Conservation (phyloP, 371 early-diverging fungal species). For the Coemansia sp. region DNA sequence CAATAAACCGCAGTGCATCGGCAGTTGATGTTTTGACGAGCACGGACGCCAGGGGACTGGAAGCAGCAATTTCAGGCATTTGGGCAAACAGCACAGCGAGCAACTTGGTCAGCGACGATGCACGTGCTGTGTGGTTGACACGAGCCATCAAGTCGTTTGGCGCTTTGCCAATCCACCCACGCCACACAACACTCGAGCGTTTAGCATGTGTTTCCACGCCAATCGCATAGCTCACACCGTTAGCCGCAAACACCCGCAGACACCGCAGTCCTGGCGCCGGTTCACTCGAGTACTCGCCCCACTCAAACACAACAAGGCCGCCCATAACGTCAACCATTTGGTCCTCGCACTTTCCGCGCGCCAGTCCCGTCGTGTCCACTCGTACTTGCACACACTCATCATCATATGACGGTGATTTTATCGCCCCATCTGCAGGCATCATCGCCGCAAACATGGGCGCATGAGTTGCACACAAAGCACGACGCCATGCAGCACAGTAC, state of each 20-base stretch:
- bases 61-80: not conserved
- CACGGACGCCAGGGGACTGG: not conserved
- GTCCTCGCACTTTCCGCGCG: not conserved
- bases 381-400: conserved; percentile 13
- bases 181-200: conserved; percentile 2
- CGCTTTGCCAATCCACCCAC: conserved; percentile 10
- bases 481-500: conserved; percentile 44
- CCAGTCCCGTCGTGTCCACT: not conserved
- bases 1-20: conserved; percentile 7
- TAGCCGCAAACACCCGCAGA: conserved; percentile 6
- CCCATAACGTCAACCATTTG: not conserved
- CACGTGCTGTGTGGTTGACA: not conserved
- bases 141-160: not conserved
- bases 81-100: conserved; percentile 7
- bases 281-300: not conserved
- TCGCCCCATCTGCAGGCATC: conserved; percentile 31
- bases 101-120: not conserved
- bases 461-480: conserved; percentile 38
- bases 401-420: conserved; percentile 11
- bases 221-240: not conserved
- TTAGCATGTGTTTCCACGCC: not conserved
- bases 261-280: conserved; percentile 10
- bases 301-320: conserved; percentile 19
- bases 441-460: conserved; percentile 35
- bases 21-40: not conserved